A percentile compares a stretch with the other conserved stretches of the same genome.
Evolutionary conservation across 371 early-diverging fungal genomes (phyloP).

Genomic region (Lichtheimia hyalospora): DNA sequence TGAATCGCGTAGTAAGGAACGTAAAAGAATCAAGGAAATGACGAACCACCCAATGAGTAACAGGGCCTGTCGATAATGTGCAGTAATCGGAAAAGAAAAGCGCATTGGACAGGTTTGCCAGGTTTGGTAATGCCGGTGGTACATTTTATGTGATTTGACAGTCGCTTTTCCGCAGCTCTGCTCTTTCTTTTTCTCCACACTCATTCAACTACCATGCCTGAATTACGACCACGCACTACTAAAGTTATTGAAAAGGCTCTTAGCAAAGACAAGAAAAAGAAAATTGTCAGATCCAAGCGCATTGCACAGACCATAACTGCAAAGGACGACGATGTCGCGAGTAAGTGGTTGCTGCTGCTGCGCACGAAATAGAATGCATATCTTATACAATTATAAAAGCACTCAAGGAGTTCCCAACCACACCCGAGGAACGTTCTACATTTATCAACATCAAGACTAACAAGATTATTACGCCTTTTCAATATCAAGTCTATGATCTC

Average conservation of each 20-base stretch:
- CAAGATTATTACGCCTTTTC: conserved; percentile 66
- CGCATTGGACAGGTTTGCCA: too few relatives aligned
- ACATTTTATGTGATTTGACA: too few relatives aligned
- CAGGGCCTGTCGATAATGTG: too few relatives aligned
- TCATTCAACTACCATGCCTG: not conserved
- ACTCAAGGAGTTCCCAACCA: conserved; percentile 41
- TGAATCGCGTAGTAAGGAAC: too few relatives aligned
- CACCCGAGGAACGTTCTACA: conserved; percentile 33
- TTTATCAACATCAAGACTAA: conserved; percentile 57
- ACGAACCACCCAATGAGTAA: too few relatives aligned
- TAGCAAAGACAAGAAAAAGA: not conserved
- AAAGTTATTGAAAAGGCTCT: not conserved
- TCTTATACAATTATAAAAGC: conserved; percentile 10
- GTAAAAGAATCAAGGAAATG: too few relatives aligned
- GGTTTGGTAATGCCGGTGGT: too few relatives aligned
- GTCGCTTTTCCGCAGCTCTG: too few relatives aligned
- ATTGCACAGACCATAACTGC: conserved; percentile 16
- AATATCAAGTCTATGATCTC: conserved; percentile 71
- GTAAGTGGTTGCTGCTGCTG: conserved; percentile 5
- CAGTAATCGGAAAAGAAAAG: too few relatives aligned
- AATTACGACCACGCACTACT: not conserved
- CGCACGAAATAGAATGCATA: not conserved
- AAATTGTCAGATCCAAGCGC: not conserved
- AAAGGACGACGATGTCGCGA: conserved; percentile 27
- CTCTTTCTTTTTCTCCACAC: too few relatives aligned